Evolutionary conservation across 305 asterid genomes (phyloP), one percentile per base, ranked within the genome.

Genomic region (Fraxinus nigra): DNA sequence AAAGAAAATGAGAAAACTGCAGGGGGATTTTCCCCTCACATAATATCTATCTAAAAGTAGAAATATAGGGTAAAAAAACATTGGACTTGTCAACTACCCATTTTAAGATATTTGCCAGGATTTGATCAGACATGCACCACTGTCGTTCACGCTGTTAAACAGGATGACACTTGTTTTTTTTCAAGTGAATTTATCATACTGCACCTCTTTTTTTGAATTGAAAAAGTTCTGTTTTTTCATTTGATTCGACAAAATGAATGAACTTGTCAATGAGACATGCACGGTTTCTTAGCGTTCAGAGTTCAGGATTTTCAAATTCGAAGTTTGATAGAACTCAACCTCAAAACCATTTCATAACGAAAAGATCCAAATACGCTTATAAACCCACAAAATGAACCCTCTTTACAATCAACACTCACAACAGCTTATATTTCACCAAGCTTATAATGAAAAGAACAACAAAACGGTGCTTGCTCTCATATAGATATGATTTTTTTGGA

Each of bases 81-180:
- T 22, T 37, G 81, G 59, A 34, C 3, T 40, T 37, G 75, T 76
- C 78, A 63, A 76, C 20, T 4, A n/a, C 24, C 65, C 65, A 7
- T 56, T 54, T 59, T 6, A 59, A 65, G 18, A 32, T 8, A 26
- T 9, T 65, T 26, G 82, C 77, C 78, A 61, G 3, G 14, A 48
- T 22, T 11, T 65, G 83, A 86, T 75, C 75, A 38, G 86, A 86
- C 88, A 74, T 78, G 65, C 83, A 86, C 22, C 18, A 73, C 37
- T 78, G 78, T 48, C 22, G n/a, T 76, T 18, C 69, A 37, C 37
- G 33, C 7, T 56, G 82, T 7, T 8, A 61, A 61, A 22, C 32
- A 61, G 30, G 10, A 61, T 8, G 11, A 61, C 1, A 22, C 33
- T 4, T 26, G 35, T 28, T 10, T 26, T 65, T 22, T 3, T 22